These are phyloP conservation scores for Kondoa malvinella DNA, from an alignment of 768 basidiomycete genomes.

Conservation along the genomic window DNA sequence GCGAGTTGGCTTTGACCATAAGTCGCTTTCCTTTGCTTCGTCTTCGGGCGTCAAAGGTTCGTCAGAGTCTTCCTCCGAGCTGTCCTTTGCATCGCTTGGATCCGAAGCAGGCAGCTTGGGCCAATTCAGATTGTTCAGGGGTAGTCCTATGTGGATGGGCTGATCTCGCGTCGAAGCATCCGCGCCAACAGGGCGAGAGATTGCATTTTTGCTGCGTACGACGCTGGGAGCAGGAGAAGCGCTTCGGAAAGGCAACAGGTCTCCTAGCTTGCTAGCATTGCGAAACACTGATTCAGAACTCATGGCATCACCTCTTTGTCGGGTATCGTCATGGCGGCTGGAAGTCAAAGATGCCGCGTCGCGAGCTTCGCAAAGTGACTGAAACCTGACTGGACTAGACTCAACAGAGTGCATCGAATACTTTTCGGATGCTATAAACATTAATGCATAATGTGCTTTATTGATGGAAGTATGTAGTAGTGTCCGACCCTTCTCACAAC, in stretches of 20 bases:
- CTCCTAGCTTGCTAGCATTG: background rate
- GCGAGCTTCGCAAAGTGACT: no score
- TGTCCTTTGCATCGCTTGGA: background rate
- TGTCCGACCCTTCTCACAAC: no score
- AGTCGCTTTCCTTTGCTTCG: background rate
- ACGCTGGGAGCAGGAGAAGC: background rate
- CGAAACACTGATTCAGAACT: background rate
- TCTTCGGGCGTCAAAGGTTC: background rate
- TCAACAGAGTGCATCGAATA: no score
- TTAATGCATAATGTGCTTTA: no score
- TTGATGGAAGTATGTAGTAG: no score
- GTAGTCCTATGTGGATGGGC: background rate
- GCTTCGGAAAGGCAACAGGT: background rate
- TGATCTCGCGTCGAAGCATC: background rate
- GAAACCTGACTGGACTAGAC: no score
- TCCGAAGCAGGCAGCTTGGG: background rate
- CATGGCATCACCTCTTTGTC: background rate
- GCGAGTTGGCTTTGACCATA: background rate
- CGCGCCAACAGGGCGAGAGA: no score
- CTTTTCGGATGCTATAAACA: background rate
- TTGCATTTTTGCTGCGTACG: no score
- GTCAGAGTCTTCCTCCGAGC: background rate
- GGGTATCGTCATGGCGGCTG: no score
- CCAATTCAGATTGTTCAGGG: background rate
- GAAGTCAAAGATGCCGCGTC: background rate